Conservation (phyloP, 2,329 filamentous ascomycete species). For the Exserohilum turcica region DNA sequence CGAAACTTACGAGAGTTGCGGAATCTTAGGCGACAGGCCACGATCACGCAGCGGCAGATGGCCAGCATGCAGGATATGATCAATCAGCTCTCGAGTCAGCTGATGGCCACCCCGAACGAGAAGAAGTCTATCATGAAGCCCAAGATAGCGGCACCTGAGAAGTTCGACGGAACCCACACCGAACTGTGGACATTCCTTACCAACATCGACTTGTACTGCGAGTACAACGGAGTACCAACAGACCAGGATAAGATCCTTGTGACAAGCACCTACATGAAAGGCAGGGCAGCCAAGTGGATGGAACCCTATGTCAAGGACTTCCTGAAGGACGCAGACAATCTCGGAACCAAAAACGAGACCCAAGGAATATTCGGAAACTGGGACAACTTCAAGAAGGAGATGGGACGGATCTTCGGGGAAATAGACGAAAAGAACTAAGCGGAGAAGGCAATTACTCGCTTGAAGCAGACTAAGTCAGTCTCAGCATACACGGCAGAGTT, state of each 20-base stretch:
- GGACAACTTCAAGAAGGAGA: neutral
- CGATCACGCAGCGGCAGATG: neutral
- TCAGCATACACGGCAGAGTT: neutral
- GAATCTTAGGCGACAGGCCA: neutral
- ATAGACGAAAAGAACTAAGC: neutral
- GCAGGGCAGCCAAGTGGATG: neutral
- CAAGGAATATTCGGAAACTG: neutral
- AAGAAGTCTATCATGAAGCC: neutral
- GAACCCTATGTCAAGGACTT: neutral
- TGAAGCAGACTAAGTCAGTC: neutral
- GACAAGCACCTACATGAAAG: neutral
- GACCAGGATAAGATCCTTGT: neutral
- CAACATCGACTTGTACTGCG: neutral
- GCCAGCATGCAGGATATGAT: neutral
- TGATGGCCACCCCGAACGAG: neutral
- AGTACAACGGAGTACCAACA: neutral
- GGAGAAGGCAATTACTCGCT: neutral
- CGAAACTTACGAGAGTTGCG: neutral
- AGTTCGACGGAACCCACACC: neutral
- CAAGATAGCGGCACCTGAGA: neutral
- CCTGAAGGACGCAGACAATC: neutral
- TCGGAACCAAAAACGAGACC: neutral
- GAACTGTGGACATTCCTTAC: neutral
- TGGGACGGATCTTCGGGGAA: neutral
- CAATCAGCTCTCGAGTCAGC: neutral